Percentiles rank a stretch among this genome's conserved stretches.
phyloP scores from a whole-genome alignment of 352 stramenopile species.

The Chrysophaeum taylorii region DNA sequence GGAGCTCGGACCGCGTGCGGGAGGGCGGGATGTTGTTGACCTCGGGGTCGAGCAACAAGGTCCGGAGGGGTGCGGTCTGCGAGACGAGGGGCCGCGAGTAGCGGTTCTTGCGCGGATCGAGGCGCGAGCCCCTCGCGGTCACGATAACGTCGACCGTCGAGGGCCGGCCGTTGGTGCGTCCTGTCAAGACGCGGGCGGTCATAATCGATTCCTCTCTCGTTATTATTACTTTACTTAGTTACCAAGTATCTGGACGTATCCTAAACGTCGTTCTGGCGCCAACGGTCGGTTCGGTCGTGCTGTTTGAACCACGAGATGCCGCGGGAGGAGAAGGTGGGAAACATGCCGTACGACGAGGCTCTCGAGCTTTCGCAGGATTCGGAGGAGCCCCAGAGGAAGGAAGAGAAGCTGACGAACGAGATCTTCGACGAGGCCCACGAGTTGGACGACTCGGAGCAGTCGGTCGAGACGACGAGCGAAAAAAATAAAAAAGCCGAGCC shows the following conservation, averaged over 20 bases:
- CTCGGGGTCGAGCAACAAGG: constrained; percentile 30
- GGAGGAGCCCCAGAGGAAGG: neutral
- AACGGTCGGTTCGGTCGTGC: too few relatives aligned
- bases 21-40: constrained; percentile 33
- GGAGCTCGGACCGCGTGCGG: constrained; percentile 25
- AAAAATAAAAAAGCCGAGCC: constrained; percentile 13
- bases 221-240: too few relatives aligned
- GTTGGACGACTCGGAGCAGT: constrained; percentile 9
- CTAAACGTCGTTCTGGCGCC: too few relatives aligned
- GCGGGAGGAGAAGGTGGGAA: constrained; percentile 17
- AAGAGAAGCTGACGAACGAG: constrained; percentile 14
- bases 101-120: too few relatives aligned
- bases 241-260: too few relatives aligned
- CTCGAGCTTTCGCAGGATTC: constrained; percentile 27
- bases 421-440: constrained; percentile 20
- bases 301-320: too few relatives aligned
- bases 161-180: too few relatives aligned
- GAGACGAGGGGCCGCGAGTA: too few relatives aligned
- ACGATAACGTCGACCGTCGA: too few relatives aligned
- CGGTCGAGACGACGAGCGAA: constrained; percentile 7
- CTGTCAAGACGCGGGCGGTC: too few relatives aligned
- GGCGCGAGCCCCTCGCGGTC: too few relatives aligned
- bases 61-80: constrained; percentile 22
- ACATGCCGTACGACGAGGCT: constrained; percentile 30
- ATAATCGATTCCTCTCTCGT: too few relatives aligned